Conservation (phyloP, 1,284 basidiomycete species). For the Cutaneotrichosporon mucoides region DNA sequence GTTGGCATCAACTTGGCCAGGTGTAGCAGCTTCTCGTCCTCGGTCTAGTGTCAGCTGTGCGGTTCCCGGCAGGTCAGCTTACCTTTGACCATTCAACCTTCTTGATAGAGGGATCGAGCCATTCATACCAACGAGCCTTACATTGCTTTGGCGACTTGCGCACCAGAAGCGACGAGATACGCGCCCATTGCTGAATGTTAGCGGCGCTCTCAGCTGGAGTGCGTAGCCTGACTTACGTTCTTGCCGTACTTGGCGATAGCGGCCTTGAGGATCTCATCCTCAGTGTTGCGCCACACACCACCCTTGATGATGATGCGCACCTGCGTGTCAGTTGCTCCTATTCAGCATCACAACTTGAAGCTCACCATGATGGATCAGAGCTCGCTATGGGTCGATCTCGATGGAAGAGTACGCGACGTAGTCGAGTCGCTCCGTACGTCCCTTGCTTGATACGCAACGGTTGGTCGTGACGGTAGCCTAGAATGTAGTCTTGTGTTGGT, state of each 20-base stretch:
- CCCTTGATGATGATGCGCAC: constrained; percentile 93
- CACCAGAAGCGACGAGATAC: constrained; percentile 95
- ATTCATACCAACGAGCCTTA: constrained; percentile 98
- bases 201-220: too few species aligned
- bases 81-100: constrained; percentile 99
- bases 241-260: constrained; percentile 97
- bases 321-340: constrained; percentile 7
- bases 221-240: constrained; percentile 52
- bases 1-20: constrained; percentile 99
- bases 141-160: constrained; percentile 99
- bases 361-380: constrained; percentile 2
- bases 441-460: too few species aligned
- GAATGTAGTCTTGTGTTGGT: too few species aligned
- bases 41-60: constrained; percentile 56
- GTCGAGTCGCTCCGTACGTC: too few species aligned
- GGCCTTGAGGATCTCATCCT: constrained; percentile 94
- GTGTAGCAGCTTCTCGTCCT: constrained; percentile 98
- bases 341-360: background rate
- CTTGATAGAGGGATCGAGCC: constrained; percentile 99
- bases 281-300: constrained; percentile 58
- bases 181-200: constrained; percentile 62
- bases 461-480: too few species aligned
- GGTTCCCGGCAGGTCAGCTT: constrained; percentile 24
- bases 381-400: background rate
- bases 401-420: background rate